Base-by-base conservation (phyloP, 805 yeast species). In the Metschnikowia picachoensis region DNA sequence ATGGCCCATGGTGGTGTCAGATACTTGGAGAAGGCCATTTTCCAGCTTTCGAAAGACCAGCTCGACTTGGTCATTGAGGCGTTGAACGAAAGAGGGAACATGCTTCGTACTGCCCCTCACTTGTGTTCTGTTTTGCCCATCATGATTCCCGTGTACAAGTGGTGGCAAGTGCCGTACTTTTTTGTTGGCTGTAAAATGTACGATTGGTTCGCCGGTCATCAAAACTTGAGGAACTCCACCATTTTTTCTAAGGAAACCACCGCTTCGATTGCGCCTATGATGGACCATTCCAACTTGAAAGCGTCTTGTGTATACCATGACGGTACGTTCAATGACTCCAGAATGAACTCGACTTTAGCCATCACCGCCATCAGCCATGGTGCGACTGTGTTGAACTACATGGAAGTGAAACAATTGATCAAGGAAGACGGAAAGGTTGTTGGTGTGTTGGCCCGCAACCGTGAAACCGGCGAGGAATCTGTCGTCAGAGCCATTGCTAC, bases 1-100 rank as follows among this genome's bases (percentile, higher is more conserved):
- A 87, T 91, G 83, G 96, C 96, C 37, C 98, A 91, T 64, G 98
- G 98, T 55, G 98, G 98, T 65, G 97, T 91, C 36, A 77, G 98
- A 60, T 91, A 91, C 67, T 77, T 91, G 60, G 98, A 91, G 66
- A 91, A 91, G 73, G 97, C 97, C 34, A 81, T 91, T 59, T 89
- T 89, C 79, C 90, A 89, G 70, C 76, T 91, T 43, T 90, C 95
- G 47, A 89, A 87, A 67, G 92, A 83, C 50, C 98, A 91, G 72
- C 75, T 86, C 66, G 87, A 86, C 68, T 76, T 89, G 59, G 96
- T 89, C 52, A 84, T 87, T 57, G 96, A 89, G 67, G 96, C 96
- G 7, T 73, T 89, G 50, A 83, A 85, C 60, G 96, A 89, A 70
- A 80, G 96, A 64, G 86, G 85, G 44, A 86, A 87, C 59, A 84